These are phyloP conservation scores for Darksidea phi DNA, from an alignment of 495 filamentous ascomycete genomes.

Conservation along the genomic window DNA sequence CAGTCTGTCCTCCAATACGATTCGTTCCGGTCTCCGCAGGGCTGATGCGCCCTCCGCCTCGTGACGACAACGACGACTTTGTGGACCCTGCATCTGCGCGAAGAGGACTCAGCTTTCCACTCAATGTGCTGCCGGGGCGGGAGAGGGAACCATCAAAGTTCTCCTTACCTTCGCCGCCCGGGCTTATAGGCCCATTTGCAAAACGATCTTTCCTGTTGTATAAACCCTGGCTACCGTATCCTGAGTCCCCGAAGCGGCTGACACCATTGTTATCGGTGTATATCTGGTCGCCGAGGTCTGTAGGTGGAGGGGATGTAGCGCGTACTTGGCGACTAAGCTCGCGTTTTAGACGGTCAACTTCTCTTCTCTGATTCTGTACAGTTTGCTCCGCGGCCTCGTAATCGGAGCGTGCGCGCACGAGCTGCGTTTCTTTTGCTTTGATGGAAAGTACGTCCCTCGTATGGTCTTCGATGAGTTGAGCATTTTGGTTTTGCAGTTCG, in stretches of 20 bases:
- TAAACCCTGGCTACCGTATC: constrained; percentile 47
- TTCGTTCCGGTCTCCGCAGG: constrained; percentile 37
- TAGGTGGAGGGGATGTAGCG: constrained; percentile 44
- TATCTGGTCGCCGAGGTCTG: constrained; percentile 40
- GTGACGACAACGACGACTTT: constrained; percentile 41
- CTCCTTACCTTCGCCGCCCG: constrained; percentile 44
- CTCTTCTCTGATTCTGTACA: constrained; percentile 76
- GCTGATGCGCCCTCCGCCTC: constrained; percentile 31
- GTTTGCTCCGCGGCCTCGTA: constrained; percentile 82
- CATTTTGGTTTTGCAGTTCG: constrained; percentile 92
- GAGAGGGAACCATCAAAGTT: constrained; percentile 59
- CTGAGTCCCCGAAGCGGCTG: constrained; percentile 31
- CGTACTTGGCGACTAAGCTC: constrained; percentile 56
- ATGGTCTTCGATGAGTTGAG: constrained; percentile 94
- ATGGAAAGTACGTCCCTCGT: constrained; percentile 92
- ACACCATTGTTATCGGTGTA: constrained; percentile 25
- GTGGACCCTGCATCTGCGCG: constrained; percentile 37
- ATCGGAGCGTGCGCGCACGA: constrained; percentile 86
- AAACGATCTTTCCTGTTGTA: constrained; percentile 39
- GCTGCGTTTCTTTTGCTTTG: constrained; percentile 96
- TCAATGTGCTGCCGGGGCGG: constrained; percentile 28
- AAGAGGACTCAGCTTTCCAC: constrained; percentile 55
- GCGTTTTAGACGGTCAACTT: constrained; percentile 90
- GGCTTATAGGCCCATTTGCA: constrained; percentile 29
- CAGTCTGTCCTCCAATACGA: constrained; percentile 32